phyloP scores from a whole-genome alignment of 306 rosid genomes.

The Lablab purpureus region DNA sequence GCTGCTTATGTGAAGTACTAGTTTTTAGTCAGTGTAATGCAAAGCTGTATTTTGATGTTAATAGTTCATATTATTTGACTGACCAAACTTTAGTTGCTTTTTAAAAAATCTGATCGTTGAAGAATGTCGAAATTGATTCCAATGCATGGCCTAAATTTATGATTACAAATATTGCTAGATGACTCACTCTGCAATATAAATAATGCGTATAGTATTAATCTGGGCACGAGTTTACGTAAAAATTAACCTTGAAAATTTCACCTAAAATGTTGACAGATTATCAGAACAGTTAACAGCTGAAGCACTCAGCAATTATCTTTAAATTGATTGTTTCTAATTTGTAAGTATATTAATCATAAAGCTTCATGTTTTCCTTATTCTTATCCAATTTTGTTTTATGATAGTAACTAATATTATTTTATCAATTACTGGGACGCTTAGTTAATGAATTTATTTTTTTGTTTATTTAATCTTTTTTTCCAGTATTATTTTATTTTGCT shows the following conservation, averaged over 20 bases:
- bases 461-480: no score
- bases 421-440: no score
- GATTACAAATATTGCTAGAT: not conserved
- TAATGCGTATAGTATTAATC: not conserved
- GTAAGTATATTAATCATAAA: not conserved
- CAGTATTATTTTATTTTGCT: no score
- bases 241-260: not conserved
- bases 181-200: not conserved
- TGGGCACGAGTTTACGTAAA: not conserved
- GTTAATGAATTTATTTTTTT: no score
- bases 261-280: not conserved
- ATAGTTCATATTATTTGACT: not conserved
- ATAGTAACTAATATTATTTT: not conserved
- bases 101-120: not conserved
- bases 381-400: not conserved
- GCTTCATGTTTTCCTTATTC: not conserved
- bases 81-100: not conserved
- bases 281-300: not conserved
- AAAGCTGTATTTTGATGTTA: constrained; percentile 17
- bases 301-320: not conserved
- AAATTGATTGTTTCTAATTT: not conserved
- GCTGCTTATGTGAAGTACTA: constrained; percentile 10
- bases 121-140: not conserved
- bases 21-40: not conserved
- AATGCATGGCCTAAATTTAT: not conserved